phyloP scores from a whole-genome alignment of 306 rosid species.

The Arachis stenosperma region DNA sequence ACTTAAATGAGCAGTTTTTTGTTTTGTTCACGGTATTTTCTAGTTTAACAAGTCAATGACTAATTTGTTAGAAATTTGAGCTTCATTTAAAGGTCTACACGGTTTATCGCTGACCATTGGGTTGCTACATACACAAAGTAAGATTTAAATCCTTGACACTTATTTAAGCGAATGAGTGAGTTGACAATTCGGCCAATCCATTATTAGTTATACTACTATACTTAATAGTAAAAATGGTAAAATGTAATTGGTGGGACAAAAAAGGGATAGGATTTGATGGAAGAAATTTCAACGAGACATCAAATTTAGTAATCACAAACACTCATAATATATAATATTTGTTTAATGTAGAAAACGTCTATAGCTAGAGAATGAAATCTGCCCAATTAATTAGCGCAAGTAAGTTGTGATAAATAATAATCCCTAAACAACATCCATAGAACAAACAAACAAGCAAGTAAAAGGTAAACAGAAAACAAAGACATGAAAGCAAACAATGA shows the following conservation, averaged over 20 bases:
- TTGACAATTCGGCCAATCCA: too few species aligned
- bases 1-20: too few species aligned
- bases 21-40: too few species aligned
- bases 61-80: too few species aligned
- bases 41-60: too few species aligned
- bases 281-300: neutral
- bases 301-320: too few species aligned
- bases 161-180: too few species aligned
- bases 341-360: constrained; percentile 19
- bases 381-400: constrained; percentile 39
- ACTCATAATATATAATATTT: neutral
- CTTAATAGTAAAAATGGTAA: neutral
- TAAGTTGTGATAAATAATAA: constrained; percentile 47
- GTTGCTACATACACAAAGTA: too few species aligned
- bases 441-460: constrained; percentile 59
- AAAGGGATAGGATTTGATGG: neutral
- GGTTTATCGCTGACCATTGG: too few species aligned
- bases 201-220: too few species aligned
- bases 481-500: constrained; percentile 51
- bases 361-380: constrained; percentile 8
- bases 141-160: too few species aligned
- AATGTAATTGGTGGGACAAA: neutral
- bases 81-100: too few species aligned
- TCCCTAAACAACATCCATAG: constrained; percentile 50
- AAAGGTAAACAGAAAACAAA: constrained; percentile 59